Evolutionary conservation across 1,284 basidiomycete species (phyloP), one percentile per base, ranked within the genome.

Genomic region (Puccinia sorghi): DNA sequence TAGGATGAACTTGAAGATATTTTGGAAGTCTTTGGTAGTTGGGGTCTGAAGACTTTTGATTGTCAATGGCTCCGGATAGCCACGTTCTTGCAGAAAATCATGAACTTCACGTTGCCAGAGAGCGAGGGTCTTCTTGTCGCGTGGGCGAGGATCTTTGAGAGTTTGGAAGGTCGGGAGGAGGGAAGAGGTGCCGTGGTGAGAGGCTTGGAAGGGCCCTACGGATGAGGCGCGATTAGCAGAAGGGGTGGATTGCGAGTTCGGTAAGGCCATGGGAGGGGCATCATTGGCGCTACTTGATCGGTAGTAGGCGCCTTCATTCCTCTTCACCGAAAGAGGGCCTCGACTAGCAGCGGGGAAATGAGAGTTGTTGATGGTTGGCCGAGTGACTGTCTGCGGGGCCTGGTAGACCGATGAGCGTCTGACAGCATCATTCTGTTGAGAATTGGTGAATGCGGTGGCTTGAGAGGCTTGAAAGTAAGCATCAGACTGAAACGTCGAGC

Each of bases 1-100:
- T 63, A 82, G 80, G 15, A 96, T 87, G 81, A 90, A 90, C 69
- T 91, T 88, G 82, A 94, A 93, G 52, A 95, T 91, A 0, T 87
- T 86, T 63, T 92, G 89, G 82, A 92, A 94, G 80, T 93, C 92
- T 82, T 92, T 92, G 8, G 88, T 90, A 4, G 91, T 91, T 63
- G 93, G 92, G 61, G 90, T 91, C 59, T 87, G 86, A 5, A 94
- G 86, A 3, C 88, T 89, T 76, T 89, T 87, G 83, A 88, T 87
- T 0, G 88, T 87, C 48, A 93, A 88, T 9, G 82, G 83, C 5
- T 85, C 81, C 0, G 92, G 90, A 77, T 88, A 90, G 2, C 89
- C 89, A 17, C 87, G 87, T 25, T 85, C 84, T 77, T 89, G 87
- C 11, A 94, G 87, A 86, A 90, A 94, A 15, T 86, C 86, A 56